Evolutionary conservation across 2,329 filamentous ascomycete species (phyloP).

Genomic region (Meredithiella fracta): DNA sequence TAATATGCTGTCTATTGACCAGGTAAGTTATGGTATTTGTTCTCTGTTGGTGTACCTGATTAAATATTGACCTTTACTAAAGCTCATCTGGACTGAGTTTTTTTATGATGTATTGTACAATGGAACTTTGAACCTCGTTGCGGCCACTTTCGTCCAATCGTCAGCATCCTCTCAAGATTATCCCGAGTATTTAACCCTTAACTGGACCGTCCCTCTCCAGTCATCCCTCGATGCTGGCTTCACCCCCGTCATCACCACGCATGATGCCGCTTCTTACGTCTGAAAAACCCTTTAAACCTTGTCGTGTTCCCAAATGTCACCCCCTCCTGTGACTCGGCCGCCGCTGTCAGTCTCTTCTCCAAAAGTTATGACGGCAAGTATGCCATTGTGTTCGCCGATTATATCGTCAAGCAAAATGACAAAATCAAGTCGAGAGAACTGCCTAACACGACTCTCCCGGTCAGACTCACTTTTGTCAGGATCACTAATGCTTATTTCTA

Average conservation of each 20-base stretch:
- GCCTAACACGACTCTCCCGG: slow-evolving; percentile 28
- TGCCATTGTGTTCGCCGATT: slow-evolving; percentile 44
- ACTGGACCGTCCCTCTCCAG: slow-evolving; percentile 5
- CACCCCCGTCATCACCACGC: slow-evolving; percentile 38
- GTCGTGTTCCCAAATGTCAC: slow-evolving; percentile 41
- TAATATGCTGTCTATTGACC: slow-evolving; percentile 41
- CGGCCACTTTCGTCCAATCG: slow-evolving; percentile 19
- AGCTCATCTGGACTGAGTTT: slow-evolving; percentile 52
- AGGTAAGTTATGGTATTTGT: slow-evolving; percentile 22
- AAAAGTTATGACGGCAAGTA: slow-evolving; percentile 59
- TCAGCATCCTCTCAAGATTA: slow-evolving; percentile 26
- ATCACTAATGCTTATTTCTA: slow-evolving; percentile 25
- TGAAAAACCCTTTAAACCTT: slow-evolving; percentile 51
- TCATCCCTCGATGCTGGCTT: neutral
- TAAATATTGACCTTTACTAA: neutral
- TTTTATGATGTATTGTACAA: slow-evolving; percentile 50
- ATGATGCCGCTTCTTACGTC: slow-evolving; percentile 38
- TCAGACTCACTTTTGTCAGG: slow-evolving; percentile 43
- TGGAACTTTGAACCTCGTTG: slow-evolving; percentile 36
- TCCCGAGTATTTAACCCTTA: slow-evolving; percentile 16
- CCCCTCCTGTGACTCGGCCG: slow-evolving; percentile 29
- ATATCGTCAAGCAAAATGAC: slow-evolving; percentile 45
- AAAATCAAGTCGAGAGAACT: slow-evolving; percentile 22
- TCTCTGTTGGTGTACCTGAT: slow-evolving; percentile 14
- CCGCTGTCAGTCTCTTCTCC: slow-evolving; percentile 42